phyloP scores from a whole-genome alignment of 2,329 filamentous ascomycete genomes.

The Colletotrichum filicis region DNA sequence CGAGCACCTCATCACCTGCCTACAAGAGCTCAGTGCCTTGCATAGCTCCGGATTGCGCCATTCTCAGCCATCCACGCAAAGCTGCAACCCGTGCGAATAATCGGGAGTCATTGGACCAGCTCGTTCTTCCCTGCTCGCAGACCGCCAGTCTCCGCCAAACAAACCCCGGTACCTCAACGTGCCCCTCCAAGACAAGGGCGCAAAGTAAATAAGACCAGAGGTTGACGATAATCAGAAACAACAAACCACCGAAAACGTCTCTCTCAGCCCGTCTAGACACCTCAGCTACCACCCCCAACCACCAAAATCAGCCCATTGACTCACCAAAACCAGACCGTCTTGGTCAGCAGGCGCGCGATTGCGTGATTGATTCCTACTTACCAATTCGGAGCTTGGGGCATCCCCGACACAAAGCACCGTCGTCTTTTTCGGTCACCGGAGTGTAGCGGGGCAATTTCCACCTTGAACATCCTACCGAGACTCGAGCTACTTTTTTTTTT shows the following conservation, averaged over 20 bases:
- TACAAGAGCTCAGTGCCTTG: conserved; percentile 32
- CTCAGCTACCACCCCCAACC: not conserved
- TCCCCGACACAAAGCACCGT: conserved; percentile 22
- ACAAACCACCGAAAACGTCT: not conserved
- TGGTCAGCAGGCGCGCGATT: conserved; percentile 34
- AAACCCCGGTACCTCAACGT: not conserved
- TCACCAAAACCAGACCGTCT: conserved; percentile 24
- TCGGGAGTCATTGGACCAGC: not conserved
- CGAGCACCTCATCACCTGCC: conserved; percentile 18
- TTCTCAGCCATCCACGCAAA: conserved; percentile 17
- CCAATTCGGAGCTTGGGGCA: conserved; percentile 18
- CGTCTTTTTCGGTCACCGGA: conserved; percentile 2
- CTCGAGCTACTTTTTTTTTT: conserved; percentile 13
- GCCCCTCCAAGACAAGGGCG: not conserved
- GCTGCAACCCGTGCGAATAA: not conserved
- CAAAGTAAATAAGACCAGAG: not conserved
- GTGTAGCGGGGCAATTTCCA: conserved; percentile 31
- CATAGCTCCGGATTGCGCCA: conserved; percentile 33
- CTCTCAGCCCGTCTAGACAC: not conserved
- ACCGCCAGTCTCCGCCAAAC: not conserved
- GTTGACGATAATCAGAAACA: conserved; percentile 1
- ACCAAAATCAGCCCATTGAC: conserved; percentile 25
- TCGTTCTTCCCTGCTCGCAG: not conserved
- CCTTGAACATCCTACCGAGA: conserved; percentile 19
- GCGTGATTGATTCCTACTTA: conserved; percentile 33